These are phyloP conservation scores for Marasmius oreades DNA, from an alignment of 1,284 basidiomycete genomes.

Conservation along the genomic window DNA sequence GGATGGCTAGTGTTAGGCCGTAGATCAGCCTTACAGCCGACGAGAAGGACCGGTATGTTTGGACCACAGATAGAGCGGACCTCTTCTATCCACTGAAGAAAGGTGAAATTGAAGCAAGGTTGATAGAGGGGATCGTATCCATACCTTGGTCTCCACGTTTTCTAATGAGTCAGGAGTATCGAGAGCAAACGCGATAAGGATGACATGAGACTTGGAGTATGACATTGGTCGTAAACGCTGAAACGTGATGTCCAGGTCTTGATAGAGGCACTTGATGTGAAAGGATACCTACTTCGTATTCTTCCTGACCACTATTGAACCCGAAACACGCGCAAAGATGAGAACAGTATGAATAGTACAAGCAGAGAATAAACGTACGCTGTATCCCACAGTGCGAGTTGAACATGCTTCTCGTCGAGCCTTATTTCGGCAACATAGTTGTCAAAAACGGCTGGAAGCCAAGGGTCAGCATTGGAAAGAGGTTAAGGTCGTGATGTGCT, in stretches of 20 bases:
- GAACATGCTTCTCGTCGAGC: slow-evolving; percentile 94
- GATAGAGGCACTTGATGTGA: slow-evolving; percentile 4
- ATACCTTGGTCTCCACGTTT: slow-evolving; percentile 89
- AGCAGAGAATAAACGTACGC: slow-evolving; percentile 59
- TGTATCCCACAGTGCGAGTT: slow-evolving; percentile 96
- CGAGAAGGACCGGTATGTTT: slow-evolving; percentile 77
- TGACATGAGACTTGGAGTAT: slow-evolving; percentile 98
- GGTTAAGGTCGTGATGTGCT: slow-evolving; percentile 8
- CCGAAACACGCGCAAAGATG: slow-evolving; percentile 15
- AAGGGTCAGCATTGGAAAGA: slow-evolving; percentile 11
- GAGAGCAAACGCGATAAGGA: slow-evolving; percentile 94
- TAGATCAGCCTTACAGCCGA: slow-evolving; percentile 85
- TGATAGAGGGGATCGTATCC: slow-evolving; percentile 14
- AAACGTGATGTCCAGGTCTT: slow-evolving; percentile 7
- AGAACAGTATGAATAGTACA: slow-evolving; percentile 14
- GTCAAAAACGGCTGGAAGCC: slow-evolving; percentile 81
- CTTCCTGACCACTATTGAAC: slow-evolving; percentile 77
- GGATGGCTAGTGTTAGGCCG: slow-evolving; percentile 49
- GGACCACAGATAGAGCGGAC: slow-evolving; percentile 89
- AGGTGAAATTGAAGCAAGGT: slow-evolving; percentile 5
- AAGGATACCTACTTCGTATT: slow-evolving; percentile 71
- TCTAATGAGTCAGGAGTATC: slow-evolving; percentile 97
- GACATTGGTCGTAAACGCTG: slow-evolving; percentile 92
- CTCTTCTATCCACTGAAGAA: slow-evolving; percentile 90
- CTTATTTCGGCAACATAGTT: slow-evolving; percentile 99